Conservation (phyloP, 129 eudicot species). For the Escallonia herrerae region DNA sequence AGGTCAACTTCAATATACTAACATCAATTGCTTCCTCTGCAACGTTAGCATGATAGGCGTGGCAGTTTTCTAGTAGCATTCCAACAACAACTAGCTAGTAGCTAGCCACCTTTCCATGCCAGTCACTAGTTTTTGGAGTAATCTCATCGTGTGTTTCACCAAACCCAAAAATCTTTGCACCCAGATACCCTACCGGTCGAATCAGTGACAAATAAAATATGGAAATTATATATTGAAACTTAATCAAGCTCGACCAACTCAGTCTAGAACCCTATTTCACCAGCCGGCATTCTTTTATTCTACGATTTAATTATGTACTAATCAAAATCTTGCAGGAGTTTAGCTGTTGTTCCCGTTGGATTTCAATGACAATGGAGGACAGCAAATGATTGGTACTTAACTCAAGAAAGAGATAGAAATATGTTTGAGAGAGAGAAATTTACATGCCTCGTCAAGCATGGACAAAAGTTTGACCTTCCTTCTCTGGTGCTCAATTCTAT, state of each 20-base stretch:
- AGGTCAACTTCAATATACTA: constrained; percentile 23
- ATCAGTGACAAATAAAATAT: neutral
- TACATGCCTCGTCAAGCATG: constrained; percentile 95
- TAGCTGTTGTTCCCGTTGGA: constrained; percentile 13
- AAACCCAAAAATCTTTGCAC: neutral
- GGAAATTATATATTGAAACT: neutral
- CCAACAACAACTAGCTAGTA: too few species aligned
- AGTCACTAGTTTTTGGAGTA: neutral
- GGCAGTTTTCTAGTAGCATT: neutral
- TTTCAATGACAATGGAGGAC: constrained; percentile 7
- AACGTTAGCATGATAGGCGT: neutral
- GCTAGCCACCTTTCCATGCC: too few species aligned
- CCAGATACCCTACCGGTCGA: neutral
- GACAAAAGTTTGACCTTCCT: constrained; percentile 90
- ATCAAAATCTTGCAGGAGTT: constrained; percentile 29
- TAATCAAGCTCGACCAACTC: constrained; percentile 16
- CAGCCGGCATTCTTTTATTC: constrained; percentile 20
- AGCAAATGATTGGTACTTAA: constrained; percentile 26
- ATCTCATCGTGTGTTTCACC: neutral
- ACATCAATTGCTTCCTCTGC: constrained; percentile 13
- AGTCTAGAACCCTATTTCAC: constrained; percentile 15
- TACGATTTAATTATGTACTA: neutral
- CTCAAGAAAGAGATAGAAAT: constrained; percentile 9
- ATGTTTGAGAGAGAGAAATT: constrained; percentile 2
- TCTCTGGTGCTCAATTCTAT: constrained; percentile 93